Conservation (phyloP, 495 filamentous ascomycete species). For the Beverwykella pulmonaria region DNA sequence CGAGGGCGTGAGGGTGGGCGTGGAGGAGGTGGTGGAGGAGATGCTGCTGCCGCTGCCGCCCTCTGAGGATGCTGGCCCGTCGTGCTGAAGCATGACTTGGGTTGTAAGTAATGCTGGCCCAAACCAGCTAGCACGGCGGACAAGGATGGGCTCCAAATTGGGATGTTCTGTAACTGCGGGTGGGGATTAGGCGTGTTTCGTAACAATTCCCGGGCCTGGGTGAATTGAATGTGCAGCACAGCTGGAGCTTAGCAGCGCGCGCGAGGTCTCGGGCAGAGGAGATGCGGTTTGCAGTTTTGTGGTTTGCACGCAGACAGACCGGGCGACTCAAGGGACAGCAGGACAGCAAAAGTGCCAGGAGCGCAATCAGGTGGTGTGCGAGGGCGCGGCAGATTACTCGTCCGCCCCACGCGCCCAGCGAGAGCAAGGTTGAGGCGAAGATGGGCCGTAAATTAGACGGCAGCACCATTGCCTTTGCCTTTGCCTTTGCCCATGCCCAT, state of each 20-base stretch:
- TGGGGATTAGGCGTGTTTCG: constrained; percentile 31
- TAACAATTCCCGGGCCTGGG: constrained; percentile 1
- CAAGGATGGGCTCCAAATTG: constrained; percentile 19
- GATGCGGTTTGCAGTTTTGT: neutral
- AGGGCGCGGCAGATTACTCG: constrained; percentile 1
- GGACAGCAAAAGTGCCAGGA: neutral
- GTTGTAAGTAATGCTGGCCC: constrained; percentile 27
- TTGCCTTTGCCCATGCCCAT: neutral
- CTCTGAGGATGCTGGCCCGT: constrained; percentile 6
- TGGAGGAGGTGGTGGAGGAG: constrained; percentile 9
- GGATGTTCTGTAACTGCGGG: constrained; percentile 26
- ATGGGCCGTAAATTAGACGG: constrained; percentile 12
- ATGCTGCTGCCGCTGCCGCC: constrained; percentile 1
- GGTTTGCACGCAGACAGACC: neutral
- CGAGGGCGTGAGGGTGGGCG: constrained; percentile 2
- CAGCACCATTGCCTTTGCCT: neutral
- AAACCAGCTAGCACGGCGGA: constrained; percentile 29
- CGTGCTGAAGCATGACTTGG: constrained; percentile 23
- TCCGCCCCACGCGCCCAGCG: constrained; percentile 3
- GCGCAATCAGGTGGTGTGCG: neutral
- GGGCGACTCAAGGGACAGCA: neutral
- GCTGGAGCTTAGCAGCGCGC: neutral
- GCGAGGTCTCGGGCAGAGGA: neutral
- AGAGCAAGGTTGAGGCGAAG: neutral
- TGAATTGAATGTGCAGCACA: constrained; percentile 19